phyloP scores from a whole-genome alignment of 495 filamentous ascomycete species.

The Penicillium atrosanguineum region DNA sequence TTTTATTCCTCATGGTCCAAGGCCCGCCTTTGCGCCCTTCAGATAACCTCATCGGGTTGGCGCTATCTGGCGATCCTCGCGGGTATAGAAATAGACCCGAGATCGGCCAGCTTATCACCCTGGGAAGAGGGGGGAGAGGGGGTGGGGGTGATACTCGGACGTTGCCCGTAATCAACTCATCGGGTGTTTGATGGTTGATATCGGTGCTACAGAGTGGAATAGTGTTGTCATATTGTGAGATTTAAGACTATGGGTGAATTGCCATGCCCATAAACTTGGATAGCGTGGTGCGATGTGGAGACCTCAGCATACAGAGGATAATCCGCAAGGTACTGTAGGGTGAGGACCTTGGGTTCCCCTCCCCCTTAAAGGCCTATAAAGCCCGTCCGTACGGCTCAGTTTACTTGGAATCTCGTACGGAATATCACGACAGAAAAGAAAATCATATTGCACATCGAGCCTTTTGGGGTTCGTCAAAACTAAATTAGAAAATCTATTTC shows the following conservation, averaged over 20 bases:
- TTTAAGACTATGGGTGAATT: neutral
- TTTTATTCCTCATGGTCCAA: neutral
- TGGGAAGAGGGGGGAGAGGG: neutral
- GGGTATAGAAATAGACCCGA: constrained; percentile 8
- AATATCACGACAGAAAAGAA: constrained; percentile 5
- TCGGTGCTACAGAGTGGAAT: neutral
- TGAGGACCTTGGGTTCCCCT: constrained; percentile 24
- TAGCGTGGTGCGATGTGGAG: too few relatives aligned
- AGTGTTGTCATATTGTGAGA: neutral
- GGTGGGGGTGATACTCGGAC: too few relatives aligned
- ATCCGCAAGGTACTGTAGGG: constrained; percentile 15
- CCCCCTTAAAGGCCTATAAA: constrained; percentile 11
- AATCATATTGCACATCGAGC: constrained; percentile 27
- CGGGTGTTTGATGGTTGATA: neutral
- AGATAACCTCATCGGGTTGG: constrained; percentile 8
- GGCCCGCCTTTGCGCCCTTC: neutral
- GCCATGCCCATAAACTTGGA: too few relatives aligned
- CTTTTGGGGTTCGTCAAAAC: constrained; percentile 17
- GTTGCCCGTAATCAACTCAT: too few relatives aligned
- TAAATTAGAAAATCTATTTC: constrained; percentile 24
- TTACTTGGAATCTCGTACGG: neutral
- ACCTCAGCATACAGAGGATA: neutral
- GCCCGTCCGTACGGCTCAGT: neutral
- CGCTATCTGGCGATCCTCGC: neutral
- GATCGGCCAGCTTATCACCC: constrained; percentile 14